Percentiles rank a stretch among this genome's conserved stretches.
Conservation (phyloP, 371 early-diverging fungal species). For the Batkoa obscura region DNA sequence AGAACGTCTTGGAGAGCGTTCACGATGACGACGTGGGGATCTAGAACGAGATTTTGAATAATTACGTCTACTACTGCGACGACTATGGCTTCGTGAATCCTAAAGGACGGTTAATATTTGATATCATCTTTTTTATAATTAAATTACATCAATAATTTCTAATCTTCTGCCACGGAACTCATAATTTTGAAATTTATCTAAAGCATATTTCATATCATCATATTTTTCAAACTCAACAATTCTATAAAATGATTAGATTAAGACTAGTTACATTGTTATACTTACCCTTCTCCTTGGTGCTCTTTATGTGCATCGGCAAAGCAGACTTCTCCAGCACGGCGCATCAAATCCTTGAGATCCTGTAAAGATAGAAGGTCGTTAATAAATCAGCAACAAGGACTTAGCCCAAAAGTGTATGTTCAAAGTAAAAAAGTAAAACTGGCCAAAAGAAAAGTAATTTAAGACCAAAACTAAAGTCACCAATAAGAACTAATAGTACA, state of each 20-base stretch:
- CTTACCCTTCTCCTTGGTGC: slow-evolving; percentile 71
- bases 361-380: slow-evolving; percentile 13
- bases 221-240: slow-evolving; percentile 71
- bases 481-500: background rate
- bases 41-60: slow-evolving; percentile 1
- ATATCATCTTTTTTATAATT: background rate
- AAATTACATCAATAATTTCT: slow-evolving; percentile 48
- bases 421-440: no score
- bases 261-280: background rate
- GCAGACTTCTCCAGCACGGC: slow-evolving; percentile 84
- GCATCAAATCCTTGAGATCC: slow-evolving; percentile 93
- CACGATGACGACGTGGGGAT: background rate
- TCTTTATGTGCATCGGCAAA: slow-evolving; percentile 74
- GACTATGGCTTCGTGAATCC: background rate
- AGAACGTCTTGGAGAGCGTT: background rate
- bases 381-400: no score
- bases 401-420: no score
- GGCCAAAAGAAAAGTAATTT: no score
- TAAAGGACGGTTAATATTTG: background rate
- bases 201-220: slow-evolving; percentile 67
- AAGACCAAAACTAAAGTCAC: background rate
- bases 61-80: background rate
- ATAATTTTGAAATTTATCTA: slow-evolving; percentile 64
- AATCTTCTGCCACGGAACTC: slow-evolving; percentile 69
- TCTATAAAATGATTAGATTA: slow-evolving; percentile 17